Conservation (phyloP, 371 early-diverging fungal genomes). For the Mortierella sp. region DNA sequence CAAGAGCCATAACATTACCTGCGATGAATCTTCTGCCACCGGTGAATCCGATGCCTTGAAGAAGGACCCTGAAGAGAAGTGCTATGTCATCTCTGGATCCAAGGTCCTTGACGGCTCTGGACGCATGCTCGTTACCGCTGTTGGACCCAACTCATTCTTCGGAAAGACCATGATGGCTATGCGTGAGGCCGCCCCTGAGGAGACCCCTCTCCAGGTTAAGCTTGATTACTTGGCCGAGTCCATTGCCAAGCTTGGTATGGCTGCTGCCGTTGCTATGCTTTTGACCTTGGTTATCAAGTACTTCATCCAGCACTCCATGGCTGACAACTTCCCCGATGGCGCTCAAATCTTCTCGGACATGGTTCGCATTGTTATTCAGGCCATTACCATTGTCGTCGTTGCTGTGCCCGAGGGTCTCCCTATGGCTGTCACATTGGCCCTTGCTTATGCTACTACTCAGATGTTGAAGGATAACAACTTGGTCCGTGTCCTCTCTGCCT, state of each 20-base stretch:
- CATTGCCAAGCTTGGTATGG: constrained; percentile 93
- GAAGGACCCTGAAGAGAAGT: constrained; percentile 71
- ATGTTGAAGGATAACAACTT: constrained; percentile 94
- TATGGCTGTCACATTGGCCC: constrained; percentile 80
- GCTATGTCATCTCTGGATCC: constrained; percentile 91
- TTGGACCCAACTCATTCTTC: constrained; percentile 84
- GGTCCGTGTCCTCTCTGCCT: constrained; percentile 88
- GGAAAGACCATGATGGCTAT: constrained; percentile 90
- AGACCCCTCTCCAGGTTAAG: constrained; percentile 95
- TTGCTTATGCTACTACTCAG: constrained; percentile 81
- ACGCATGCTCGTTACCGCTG: constrained; percentile 84
- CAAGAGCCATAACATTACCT: constrained; percentile 83
- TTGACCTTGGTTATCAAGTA: constrained; percentile 84
- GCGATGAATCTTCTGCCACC: constrained; percentile 94
- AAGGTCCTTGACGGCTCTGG: constrained; percentile 93
- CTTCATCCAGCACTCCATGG: constrained; percentile 75
- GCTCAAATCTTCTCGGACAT: constrained; percentile 62
- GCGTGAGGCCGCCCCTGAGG: constrained; percentile 78
- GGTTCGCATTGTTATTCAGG: constrained; percentile 73
- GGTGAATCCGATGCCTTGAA: constrained; percentile 92
- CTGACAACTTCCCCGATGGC: constrained; percentile 60
- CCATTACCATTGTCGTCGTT: constrained; percentile 81
- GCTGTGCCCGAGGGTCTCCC: constrained; percentile 88
- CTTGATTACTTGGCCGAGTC: constrained; percentile 89
- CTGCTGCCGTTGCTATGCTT: constrained; percentile 85